Evolutionary conservation across 2,329 filamentous ascomycete species (phyloP), one percentile per base, ranked within the genome.

Genomic region (Truncatella angustata): DNA sequence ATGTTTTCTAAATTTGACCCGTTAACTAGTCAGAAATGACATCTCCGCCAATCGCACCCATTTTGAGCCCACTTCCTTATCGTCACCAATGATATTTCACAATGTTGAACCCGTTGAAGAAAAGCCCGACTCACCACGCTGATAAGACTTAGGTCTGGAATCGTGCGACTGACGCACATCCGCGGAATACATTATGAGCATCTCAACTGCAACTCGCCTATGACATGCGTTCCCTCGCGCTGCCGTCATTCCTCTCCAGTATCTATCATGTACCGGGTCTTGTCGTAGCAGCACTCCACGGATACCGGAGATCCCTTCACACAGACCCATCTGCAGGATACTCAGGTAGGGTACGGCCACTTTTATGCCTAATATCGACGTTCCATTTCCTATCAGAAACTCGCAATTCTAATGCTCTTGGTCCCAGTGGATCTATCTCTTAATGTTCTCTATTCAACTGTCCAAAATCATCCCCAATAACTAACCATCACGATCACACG

Each of bases 141-240:
- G 45, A 49, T 49, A 49, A 49, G 45, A 18, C 32, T 37, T 24
- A 20, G 16, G 20, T 14, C 23, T 35, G 28, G 21, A 14, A n/a
- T 16, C 12, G 30, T n/a, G 32, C 20, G 50, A 51, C 20, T 40
- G 48, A 32, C 34, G 34, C 50, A 59, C 51, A 54, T 59, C 60
- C 58, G 60, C 60, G 59, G 59, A 53, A 30, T 58, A 46, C 43
- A 46, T 30, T 34, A 35, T 9, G 28, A 14, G 12, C 20, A 14
- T 28, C 40, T 23, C 21, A 16, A 11, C 12, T 44, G 16, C 23
- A 40, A 23, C 40, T 28, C 52, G 28, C 40, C 47, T 51, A 52
- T 39, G 36, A 53, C 35, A 49, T 54, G 54, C 54, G 58, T 57
- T 56, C 58, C 59, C 56, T 59, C 44, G 28, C 44, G 18, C 35